These are phyloP conservation scores for Juglanconis sp. DNA, from an alignment of 2,329 filamentous ascomycete genomes.

Conservation along the genomic window DNA sequence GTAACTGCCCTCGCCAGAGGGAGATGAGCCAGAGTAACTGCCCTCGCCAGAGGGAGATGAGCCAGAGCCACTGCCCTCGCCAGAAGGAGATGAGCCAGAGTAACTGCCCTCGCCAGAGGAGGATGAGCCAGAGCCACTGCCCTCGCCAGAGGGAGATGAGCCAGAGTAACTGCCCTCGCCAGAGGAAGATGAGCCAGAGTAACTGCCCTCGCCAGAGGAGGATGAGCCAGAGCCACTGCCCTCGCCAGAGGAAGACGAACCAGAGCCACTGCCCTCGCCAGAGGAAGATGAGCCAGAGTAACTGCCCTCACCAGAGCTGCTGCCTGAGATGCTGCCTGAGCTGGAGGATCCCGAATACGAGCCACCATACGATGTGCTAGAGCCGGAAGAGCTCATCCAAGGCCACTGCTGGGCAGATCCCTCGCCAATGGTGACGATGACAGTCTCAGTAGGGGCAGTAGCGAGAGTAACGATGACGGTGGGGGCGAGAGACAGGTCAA, in stretches of 20 bases:
- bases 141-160: background rate
- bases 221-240: background rate
- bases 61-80: background rate
- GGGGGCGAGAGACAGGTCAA: conserved; percentile 26
- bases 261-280: background rate
- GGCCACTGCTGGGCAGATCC: conserved; percentile 12
- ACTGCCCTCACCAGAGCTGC: background rate
- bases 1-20: background rate
- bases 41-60: background rate
- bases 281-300: background rate
- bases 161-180: background rate
- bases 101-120: background rate
- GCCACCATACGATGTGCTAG: background rate
- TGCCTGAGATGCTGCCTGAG: background rate
- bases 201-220: background rate
- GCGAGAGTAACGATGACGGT: conserved; percentile 27
- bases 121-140: background rate
- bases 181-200: background rate
- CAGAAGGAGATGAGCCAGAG: background rate
- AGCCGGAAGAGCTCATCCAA: background rate
- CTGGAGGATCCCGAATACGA: background rate
- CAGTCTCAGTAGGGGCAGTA: conserved; percentile 15
- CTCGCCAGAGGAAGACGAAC: background rate
- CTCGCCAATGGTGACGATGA: conserved; percentile 20
- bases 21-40: background rate